phyloP scores from a whole-genome alignment of 495 filamentous ascomycete species.

The Annulohypoxylon bovei region DNA sequence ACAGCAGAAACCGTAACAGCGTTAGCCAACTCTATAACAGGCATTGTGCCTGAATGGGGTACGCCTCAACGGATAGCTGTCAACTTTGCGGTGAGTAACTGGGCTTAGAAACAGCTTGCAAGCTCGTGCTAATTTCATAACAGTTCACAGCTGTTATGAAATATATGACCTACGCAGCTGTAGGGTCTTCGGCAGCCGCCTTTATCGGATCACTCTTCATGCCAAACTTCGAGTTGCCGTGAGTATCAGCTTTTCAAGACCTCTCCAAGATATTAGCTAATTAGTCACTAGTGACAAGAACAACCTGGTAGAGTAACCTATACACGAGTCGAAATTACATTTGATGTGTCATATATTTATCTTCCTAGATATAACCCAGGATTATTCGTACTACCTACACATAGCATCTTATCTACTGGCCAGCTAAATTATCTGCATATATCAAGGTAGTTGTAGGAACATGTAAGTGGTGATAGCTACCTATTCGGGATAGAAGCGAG shows the following conservation, averaged over 20 bases:
- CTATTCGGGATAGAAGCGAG: background rate
- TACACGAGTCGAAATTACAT: background rate
- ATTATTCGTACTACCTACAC: no score
- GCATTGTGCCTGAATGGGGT: slow-evolving; percentile 54
- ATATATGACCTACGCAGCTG: slow-evolving; percentile 58
- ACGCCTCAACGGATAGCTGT: slow-evolving; percentile 52
- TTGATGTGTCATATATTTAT: background rate
- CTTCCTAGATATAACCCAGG: no score
- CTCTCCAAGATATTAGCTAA: slow-evolving; percentile 16
- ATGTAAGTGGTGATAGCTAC: background rate
- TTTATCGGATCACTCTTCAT: slow-evolving; percentile 53
- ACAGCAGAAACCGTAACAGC: slow-evolving; percentile 42
- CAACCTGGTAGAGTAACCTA: slow-evolving; percentile 46
- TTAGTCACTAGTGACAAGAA: slow-evolving; percentile 37
- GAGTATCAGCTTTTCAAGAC: slow-evolving; percentile 17
- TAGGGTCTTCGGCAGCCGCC: slow-evolving; percentile 52
- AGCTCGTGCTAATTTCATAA: background rate
- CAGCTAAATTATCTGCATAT: no score
- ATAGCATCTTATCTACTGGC: no score
- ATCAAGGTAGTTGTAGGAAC: background rate
- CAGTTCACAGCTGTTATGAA: slow-evolving; percentile 60
- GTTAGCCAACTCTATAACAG: slow-evolving; percentile 58
- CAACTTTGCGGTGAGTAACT: slow-evolving; percentile 52
- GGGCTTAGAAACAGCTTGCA: background rate
- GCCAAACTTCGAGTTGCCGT: slow-evolving; percentile 58